Percentiles rank a stretch among this genome's conserved stretches.
Conservation (phyloP, 768 basidiomycete genomes). For the Pleurotus pulmonarius region DNA sequence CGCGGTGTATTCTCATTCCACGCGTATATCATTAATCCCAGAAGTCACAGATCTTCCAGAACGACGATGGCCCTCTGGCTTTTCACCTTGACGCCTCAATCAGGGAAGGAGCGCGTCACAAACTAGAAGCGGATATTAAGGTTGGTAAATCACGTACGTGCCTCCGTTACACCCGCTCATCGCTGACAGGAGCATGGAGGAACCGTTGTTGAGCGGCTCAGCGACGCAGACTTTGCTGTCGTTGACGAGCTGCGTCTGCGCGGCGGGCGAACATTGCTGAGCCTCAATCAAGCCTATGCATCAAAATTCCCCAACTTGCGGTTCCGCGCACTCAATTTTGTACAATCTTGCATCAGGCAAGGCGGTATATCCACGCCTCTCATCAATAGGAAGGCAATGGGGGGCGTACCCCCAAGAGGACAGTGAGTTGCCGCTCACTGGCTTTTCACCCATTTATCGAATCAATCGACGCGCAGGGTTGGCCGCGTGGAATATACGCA, state of each 20-base stretch:
- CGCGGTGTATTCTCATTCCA: too few relatives aligned
- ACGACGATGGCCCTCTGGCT: slow-evolving; percentile 21
- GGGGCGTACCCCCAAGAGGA: slow-evolving; percentile 8
- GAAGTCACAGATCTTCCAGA: not conserved
- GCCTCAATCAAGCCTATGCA: slow-evolving; percentile 16
- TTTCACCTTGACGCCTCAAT: slow-evolving; percentile 34
- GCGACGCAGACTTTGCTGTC: slow-evolving; percentile 19
- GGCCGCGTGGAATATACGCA: slow-evolving; percentile 28
- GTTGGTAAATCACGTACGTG: slow-evolving; percentile 17
- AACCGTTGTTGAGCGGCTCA: slow-evolving; percentile 9
- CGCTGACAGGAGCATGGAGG: slow-evolving; percentile 18
- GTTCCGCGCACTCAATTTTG: slow-evolving; percentile 19
- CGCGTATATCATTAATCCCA: too few relatives aligned
- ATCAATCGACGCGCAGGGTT: not conserved
- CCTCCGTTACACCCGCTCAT: not conserved
- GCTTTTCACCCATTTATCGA: not conserved
- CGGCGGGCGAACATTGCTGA: not conserved
- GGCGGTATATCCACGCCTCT: slow-evolving; percentile 9
- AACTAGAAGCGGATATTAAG: slow-evolving; percentile 27
- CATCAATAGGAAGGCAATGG: slow-evolving; percentile 13
- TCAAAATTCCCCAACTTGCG: slow-evolving; percentile 7
- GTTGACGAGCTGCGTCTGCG: slow-evolving; percentile 14
- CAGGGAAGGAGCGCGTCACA: slow-evolving; percentile 12
- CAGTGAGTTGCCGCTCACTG: not conserved
- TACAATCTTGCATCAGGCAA: slow-evolving; percentile 12